phyloP scores from a whole-genome alignment of 2,329 filamentous ascomycete genomes.

The Xylaria sp. region DNA sequence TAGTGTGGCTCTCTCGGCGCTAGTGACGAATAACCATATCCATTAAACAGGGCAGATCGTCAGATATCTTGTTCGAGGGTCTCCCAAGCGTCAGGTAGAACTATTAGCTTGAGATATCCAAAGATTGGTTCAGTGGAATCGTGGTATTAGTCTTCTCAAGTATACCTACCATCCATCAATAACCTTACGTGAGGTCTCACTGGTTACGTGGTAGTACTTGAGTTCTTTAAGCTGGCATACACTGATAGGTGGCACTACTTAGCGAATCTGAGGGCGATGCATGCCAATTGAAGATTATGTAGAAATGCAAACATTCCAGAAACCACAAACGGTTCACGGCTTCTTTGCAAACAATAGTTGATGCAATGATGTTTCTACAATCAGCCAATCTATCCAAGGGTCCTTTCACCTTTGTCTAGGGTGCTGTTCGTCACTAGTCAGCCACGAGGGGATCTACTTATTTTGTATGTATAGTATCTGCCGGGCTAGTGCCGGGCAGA shows the following conservation, averaged over 20 bases:
- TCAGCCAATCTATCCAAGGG: background rate
- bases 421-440: background rate
- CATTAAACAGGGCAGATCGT: background rate
- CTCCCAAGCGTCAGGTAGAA: conserved; percentile 4
- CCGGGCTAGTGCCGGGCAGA: conserved; percentile 10
- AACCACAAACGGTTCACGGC: background rate
- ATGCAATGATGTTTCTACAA: conserved; percentile 1
- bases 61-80: conserved; percentile 5
- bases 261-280: conserved; percentile 5
- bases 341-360: conserved; percentile 5
- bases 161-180: too few relatives aligned
- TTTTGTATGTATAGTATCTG: conserved; percentile 3
- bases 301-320: conserved; percentile 20
- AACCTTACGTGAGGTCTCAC: conserved; percentile 17
- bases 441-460: conserved; percentile 9
- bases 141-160: background rate
- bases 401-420: background rate
- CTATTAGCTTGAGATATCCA: conserved; percentile 24
- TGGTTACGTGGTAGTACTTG: conserved; percentile 12
- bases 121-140: conserved; percentile 10
- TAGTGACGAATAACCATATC: conserved; percentile 12
- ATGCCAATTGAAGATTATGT: conserved; percentile 21
- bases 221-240: conserved; percentile 30
- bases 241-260: conserved; percentile 13
- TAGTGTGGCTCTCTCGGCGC: background rate